These are phyloP conservation scores for Eragrostis nindensis DNA, from an alignment of 176 grass and related monocot species.

Conservation along the genomic window DNA sequence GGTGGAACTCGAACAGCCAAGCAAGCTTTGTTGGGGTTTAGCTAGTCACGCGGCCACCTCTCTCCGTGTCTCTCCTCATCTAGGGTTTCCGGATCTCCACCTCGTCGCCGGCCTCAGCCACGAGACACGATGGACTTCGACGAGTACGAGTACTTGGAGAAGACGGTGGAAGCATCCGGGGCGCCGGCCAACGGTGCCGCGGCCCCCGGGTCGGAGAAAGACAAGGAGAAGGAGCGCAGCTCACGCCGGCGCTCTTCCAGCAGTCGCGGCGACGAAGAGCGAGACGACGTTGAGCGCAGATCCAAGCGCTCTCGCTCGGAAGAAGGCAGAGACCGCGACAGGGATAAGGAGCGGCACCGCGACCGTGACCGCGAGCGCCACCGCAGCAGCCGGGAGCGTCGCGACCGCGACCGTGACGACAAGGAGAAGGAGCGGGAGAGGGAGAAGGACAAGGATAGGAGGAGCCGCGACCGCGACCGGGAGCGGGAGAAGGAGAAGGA, in stretches of 20 bases:
- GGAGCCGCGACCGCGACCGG: slow-evolving; percentile 47
- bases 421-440: slow-evolving; percentile 49
- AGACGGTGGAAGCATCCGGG: slow-evolving; percentile 67
- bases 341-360: slow-evolving; percentile 37
- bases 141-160: slow-evolving; percentile 98
- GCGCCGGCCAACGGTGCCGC: slow-evolving; percentile 54
- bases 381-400: slow-evolving; percentile 63
- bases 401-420: slow-evolving; percentile 48
- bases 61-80: not conserved
- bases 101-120: not conserved
- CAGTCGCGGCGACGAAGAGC: slow-evolving; percentile 57
- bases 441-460: slow-evolving; percentile 55
- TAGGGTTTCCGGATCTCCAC: slow-evolving; percentile 52
- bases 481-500: slow-evolving; percentile 46
- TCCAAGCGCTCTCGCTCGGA: slow-evolving; percentile 73
- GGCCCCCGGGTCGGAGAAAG: slow-evolving; percentile 45
- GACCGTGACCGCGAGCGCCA: slow-evolving; percentile 46
- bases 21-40: slow-evolving; percentile 33
- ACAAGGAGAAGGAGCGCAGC: slow-evolving; percentile 74
- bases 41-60: not conserved
- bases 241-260: slow-evolving; percentile 55
- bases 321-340: slow-evolving; percentile 58
- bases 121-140: slow-evolving; percentile 67
- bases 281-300: slow-evolving; percentile 56
- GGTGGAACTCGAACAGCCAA: slow-evolving; percentile 13